Evolutionary conservation across 2,329 filamentous ascomycete species (phyloP).

Genomic region (Diatrype stigma): DNA sequence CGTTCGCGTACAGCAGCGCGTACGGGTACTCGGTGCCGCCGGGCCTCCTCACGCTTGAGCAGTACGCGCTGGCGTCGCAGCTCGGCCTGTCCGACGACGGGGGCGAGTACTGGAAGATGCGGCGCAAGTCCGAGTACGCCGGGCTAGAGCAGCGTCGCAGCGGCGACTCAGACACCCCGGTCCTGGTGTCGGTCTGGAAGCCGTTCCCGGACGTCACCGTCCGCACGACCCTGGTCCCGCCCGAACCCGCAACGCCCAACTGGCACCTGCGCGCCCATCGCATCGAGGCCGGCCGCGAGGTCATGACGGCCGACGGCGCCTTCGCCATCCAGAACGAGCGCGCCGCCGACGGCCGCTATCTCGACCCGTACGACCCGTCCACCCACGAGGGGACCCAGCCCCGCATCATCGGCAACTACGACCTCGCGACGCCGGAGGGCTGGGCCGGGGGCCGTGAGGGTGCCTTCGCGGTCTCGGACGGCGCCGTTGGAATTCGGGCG

Average conservation of each 20-base stretch:
- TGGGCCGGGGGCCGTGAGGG: slow-evolving; percentile 47
- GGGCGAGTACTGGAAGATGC: slow-evolving; percentile 74
- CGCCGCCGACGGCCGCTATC: slow-evolving; percentile 42
- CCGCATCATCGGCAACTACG: slow-evolving; percentile 58
- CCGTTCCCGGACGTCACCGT: slow-evolving; percentile 67
- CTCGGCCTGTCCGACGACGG: slow-evolving; percentile 73
- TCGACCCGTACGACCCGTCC: slow-evolving; percentile 44
- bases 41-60: slow-evolving; percentile 70
- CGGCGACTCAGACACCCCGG: slow-evolving; percentile 48
- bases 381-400: slow-evolving; percentile 48
- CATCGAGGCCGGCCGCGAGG: slow-evolving; percentile 54
- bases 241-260: slow-evolving; percentile 52
- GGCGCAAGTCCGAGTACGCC: slow-evolving; percentile 63
- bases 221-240: slow-evolving; percentile 61
- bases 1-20: slow-evolving; percentile 72
- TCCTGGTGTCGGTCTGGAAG: slow-evolving; percentile 66
- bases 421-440: slow-evolving; percentile 49
- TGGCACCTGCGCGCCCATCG: slow-evolving; percentile 68
- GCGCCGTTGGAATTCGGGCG: slow-evolving; percentile 53
- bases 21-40: slow-evolving; percentile 77
- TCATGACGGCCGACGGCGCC: slow-evolving; percentile 70
- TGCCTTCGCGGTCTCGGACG: slow-evolving; percentile 55
- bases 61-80: slow-evolving; percentile 71
- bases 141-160: slow-evolving; percentile 54
- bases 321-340: slow-evolving; percentile 64